Evolutionary conservation across 495 filamentous ascomycete species (phyloP).

Genomic region (Neurospora cerealis): DNA sequence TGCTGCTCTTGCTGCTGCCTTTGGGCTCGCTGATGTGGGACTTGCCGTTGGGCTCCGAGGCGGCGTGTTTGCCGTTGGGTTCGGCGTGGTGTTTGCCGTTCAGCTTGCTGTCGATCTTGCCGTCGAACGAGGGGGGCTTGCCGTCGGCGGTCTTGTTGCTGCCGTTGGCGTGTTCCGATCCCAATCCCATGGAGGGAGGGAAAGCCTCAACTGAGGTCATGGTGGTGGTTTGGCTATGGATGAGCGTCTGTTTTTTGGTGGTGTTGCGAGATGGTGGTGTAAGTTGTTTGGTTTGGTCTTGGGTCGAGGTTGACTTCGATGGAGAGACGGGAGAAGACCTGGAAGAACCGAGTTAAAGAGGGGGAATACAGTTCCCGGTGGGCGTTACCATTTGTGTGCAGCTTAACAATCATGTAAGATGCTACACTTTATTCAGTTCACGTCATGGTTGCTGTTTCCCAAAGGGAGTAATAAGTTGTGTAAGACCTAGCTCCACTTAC

Average conservation of each 20-base stretch:
- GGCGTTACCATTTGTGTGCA: background rate
- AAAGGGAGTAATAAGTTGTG: background rate
- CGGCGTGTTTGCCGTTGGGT: background rate
- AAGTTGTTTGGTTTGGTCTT: background rate
- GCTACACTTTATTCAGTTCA: background rate
- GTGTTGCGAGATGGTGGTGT: background rate
- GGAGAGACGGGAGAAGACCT: background rate
- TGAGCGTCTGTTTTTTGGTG: background rate
- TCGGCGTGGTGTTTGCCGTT: background rate
- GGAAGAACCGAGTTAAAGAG: background rate
- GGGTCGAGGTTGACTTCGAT: background rate
- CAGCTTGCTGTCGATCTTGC: background rate
- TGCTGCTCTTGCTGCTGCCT: background rate
- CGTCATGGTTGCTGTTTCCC: background rate
- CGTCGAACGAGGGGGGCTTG: background rate
- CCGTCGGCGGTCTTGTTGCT: background rate
- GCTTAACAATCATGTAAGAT: background rate
- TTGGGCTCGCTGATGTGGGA: background rate
- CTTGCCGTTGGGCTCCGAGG: background rate
- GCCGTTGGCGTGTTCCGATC: background rate
- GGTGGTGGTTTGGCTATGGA: background rate
- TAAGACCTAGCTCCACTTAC: background rate
- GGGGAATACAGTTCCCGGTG: background rate
- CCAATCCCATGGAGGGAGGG: background rate
- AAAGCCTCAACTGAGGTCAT: background rate